phyloP scores from a whole-genome alignment of 2,329 filamentous ascomycete species.

The Ascochyta koolunga region DNA sequence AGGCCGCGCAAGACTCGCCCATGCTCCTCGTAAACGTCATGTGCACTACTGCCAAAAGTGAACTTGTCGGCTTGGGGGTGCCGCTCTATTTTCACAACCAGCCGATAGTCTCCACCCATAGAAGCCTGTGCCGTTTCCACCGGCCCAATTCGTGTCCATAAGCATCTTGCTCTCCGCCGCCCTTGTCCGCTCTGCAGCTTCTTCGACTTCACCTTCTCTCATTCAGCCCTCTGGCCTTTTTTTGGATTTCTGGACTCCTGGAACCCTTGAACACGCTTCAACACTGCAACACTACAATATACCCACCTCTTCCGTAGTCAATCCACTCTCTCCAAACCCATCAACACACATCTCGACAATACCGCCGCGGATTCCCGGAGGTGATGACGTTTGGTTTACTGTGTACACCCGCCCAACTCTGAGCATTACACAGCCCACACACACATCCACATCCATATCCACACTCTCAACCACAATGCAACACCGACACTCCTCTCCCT shows the following conservation, averaged over 20 bases:
- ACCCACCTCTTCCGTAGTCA: neutral
- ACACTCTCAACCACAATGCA: constrained; percentile 26
- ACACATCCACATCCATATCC: no score
- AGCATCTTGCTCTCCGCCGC: constrained; percentile 20
- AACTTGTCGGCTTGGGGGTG: constrained; percentile 21
- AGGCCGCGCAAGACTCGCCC: constrained; percentile 37
- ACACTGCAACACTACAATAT: no score
- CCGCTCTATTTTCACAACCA: constrained; percentile 36
- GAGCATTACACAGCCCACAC: constrained; percentile 4
- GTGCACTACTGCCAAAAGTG: constrained; percentile 31
- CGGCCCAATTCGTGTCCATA: constrained; percentile 10
- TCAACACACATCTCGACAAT: constrained; percentile 6
- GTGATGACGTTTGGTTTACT: constrained; percentile 30
- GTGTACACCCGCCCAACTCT: constrained; percentile 25
- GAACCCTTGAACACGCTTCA: no score
- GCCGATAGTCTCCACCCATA: constrained; percentile 34
- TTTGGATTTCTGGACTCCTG: no score
- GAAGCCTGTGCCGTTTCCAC: constrained; percentile 26
- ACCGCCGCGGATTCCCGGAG: constrained; percentile 20
- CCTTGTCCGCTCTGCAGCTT: constrained; percentile 23
- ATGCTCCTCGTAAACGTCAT: constrained; percentile 43
- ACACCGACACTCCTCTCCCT: constrained; percentile 32
- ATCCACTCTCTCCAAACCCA: constrained; percentile 2
- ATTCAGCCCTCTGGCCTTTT: neutral
- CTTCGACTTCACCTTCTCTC: constrained; percentile 22